These are phyloP conservation scores for Verbascum thapsus DNA, from an alignment of 257 asterid genomes.

Conservation along the genomic window DNA sequence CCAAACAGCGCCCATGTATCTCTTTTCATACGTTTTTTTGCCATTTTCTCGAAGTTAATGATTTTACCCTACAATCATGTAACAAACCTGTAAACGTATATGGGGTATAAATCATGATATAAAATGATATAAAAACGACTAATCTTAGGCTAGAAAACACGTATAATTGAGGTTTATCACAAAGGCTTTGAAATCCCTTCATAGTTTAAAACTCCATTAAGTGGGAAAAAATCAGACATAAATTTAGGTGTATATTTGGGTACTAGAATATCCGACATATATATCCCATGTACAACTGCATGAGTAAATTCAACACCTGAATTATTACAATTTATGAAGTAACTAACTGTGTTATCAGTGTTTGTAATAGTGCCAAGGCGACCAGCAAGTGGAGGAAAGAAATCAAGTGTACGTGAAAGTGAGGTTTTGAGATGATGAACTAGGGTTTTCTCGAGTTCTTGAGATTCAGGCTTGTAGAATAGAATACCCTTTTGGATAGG, in stretches of 20 bases:
- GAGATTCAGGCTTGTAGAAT: constrained; percentile 19
- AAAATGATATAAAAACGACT: too few species aligned
- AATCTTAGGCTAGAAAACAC: too few species aligned
- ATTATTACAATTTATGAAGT: constrained; percentile 34
- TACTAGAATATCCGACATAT: constrained; percentile 29
- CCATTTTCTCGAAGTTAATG: too few species aligned
- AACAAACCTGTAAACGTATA: too few species aligned
- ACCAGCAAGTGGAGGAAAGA: constrained; percentile 47
- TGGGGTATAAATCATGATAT: too few species aligned
- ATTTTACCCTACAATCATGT: too few species aligned
- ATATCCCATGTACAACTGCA: constrained; percentile 21
- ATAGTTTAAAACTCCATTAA: too few species aligned
- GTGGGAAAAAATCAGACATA: too few species aligned
- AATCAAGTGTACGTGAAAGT: constrained; percentile 34
- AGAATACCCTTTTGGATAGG: constrained; percentile 30
- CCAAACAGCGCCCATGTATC: too few species aligned
- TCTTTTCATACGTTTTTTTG: too few species aligned
- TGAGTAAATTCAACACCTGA: constrained; percentile 34
- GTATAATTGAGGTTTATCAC: too few species aligned
- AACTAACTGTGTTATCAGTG: constrained; percentile 7
- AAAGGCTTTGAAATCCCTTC: too few species aligned
- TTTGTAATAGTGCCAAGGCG: constrained; percentile 22
- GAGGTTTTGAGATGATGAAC: constrained; percentile 37
- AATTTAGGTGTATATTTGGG: neutral
- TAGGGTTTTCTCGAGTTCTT: constrained; percentile 5